phyloP scores from a whole-genome alignment of 176 grass and related monocot genomes.

The Carex parvula region DNA sequence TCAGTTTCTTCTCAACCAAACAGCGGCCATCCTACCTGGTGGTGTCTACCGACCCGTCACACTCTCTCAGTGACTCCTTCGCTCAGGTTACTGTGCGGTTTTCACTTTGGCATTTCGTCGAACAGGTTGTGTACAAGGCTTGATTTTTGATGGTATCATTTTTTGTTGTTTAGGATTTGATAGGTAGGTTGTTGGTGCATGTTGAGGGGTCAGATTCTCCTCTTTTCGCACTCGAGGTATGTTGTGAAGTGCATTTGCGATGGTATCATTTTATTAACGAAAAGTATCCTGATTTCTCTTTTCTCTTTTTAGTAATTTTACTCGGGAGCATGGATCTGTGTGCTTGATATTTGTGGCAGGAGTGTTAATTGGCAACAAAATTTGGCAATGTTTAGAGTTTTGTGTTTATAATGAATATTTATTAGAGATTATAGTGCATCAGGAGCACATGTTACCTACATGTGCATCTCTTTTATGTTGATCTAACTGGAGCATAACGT shows the following conservation, averaged over 20 bases:
- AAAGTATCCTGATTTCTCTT: slow-evolving; percentile 18
- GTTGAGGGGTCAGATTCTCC: slow-evolving; percentile 73
- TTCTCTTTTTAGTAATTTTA: not conserved
- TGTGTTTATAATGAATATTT: not conserved
- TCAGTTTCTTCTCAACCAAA: slow-evolving; percentile 90
- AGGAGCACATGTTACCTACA: not conserved
- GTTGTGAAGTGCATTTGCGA: not conserved
- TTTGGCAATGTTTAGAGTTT: slow-evolving; percentile 21
- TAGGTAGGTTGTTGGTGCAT: slow-evolving; percentile 52
- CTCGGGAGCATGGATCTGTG: not conserved
- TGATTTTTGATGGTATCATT: not conserved
- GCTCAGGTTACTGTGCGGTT: slow-evolving; percentile 38
- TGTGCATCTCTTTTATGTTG: too few species aligned
- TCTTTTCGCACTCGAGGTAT: slow-evolving; percentile 86
- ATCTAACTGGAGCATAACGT: not conserved
- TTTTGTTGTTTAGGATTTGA: slow-evolving; percentile 71
- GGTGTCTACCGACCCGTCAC: slow-evolving; percentile 80
- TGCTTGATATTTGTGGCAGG: not conserved
- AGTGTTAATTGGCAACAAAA: not conserved
- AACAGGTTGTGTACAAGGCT: not conserved
- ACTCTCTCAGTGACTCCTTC: slow-evolving; percentile 89
- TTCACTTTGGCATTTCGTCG: not conserved
- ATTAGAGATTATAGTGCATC: not conserved
- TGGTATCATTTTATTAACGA: slow-evolving; percentile 50
- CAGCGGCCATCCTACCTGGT: slow-evolving; percentile 79